Evolutionary conservation across 1,284 basidiomycete species (phyloP).

Genomic region (Trichosporon sp.): DNA sequence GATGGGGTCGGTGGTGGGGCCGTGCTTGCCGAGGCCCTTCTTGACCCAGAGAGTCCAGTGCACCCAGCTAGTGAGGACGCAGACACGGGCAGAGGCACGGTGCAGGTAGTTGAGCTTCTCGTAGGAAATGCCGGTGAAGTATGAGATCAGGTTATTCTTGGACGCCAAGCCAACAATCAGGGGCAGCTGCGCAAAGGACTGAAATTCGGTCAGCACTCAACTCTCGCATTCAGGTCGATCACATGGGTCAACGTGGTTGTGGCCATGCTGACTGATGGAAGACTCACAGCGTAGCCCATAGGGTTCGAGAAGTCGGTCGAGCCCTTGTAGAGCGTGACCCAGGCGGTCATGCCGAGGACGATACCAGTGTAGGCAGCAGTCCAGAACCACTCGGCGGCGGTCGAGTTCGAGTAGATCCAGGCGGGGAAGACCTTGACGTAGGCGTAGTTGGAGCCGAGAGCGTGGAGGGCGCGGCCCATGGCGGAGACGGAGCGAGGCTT

Average conservation of each 20-base stretch:
- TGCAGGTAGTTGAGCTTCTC: slow-evolving; percentile 54
- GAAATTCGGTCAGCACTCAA: neutral
- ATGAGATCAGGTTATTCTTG: slow-evolving; percentile 61
- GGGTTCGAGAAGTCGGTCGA: slow-evolving; percentile 13
- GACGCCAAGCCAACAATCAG: slow-evolving; percentile 61
- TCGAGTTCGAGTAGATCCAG: slow-evolving; percentile 14
- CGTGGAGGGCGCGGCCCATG: slow-evolving; percentile 5
- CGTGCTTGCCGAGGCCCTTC: slow-evolving; percentile 12
- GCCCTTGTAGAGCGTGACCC: slow-evolving; percentile 9
- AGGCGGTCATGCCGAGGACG: slow-evolving; percentile 16
- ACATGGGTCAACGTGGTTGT: neutral
- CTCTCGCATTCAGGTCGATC: neutral
- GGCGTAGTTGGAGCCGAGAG: slow-evolving; percentile 12
- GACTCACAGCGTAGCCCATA: slow-evolving; percentile 8
- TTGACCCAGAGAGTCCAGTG: slow-evolving; percentile 28
- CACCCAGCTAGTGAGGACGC: slow-evolving; percentile 32
- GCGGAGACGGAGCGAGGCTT: neutral
- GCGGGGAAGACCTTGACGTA: slow-evolving; percentile 19
- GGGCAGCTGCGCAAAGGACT: slow-evolving; percentile 53
- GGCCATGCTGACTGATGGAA: neutral
- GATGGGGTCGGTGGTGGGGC: neutral
- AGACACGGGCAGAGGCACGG: slow-evolving; percentile 32
- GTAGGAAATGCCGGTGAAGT: slow-evolving; percentile 60
- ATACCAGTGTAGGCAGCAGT: slow-evolving; percentile 17
- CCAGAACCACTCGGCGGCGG: slow-evolving; percentile 18